Base-by-base conservation (phyloP, 176 grass and related monocot species). In the Oropetium thomaeum region DNA sequence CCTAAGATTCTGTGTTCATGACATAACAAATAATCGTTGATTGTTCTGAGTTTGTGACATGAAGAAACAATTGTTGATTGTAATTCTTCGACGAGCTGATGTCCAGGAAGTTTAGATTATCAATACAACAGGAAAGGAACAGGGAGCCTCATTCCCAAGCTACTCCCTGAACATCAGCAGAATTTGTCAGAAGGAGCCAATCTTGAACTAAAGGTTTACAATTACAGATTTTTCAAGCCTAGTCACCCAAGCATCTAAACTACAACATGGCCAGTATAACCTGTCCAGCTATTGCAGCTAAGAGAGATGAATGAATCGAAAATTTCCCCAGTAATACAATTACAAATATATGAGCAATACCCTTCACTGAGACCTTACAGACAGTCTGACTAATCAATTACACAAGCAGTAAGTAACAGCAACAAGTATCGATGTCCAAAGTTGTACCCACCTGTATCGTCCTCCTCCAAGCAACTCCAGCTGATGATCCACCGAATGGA, bases 221-320 rank as follows among this genome's bases (percentile, higher is more conserved):
- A 78, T 67, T 82, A 87, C 65, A 87, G 33, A 15, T 82, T 82
- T 38, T 73, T 31, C 49, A 87, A 67, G 67, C 73, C 80, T 68
- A 83, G 1, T 52, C 52, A 83, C 69, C 62, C 34, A 38, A 74
- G 25, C 67, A 53, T 61, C 80, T 87, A 87, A 78, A 83, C 60
- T 87, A 87, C 20, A 73, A 62, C 68, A 83, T 30, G 62, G 7
- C 67, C 38, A 77, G 59, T 78, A 82, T 38, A 22, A 65, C 31
- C 41, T 68, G 41, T 83, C 34, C 20, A 13, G 20, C 54, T 73
- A 60, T 74, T 73, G 74, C 51, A 83, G 20, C 85, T 79, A 67
- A 71, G 31, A 60, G 13, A 79, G 83, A 80, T 78, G 85, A 79
- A 87, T 39, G 75, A 87, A 87, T 87, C 60, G 42, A 79, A 87